phyloP scores from a whole-genome alignment of 306 rosid species.

The Gillenia trifoliata region DNA sequence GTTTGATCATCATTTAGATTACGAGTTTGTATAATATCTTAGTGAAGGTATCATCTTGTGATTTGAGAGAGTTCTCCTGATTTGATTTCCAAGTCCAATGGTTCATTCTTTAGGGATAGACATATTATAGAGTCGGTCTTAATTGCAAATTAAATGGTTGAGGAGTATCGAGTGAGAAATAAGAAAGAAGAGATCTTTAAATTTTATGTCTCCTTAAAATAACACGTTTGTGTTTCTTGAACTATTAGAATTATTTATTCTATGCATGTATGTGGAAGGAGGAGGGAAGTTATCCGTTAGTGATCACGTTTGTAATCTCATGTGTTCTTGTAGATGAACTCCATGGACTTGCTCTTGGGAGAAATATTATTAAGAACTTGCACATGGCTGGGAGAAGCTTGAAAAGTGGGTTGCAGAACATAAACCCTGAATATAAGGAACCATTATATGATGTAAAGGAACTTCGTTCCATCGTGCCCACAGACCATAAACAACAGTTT shows the following conservation, averaged over 20 bases:
- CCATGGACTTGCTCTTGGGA: slow-evolving; percentile 85
- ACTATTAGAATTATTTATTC: not conserved
- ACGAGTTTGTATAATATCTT: not conserved
- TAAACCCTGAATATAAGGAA: slow-evolving; percentile 45
- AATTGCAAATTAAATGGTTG: too few species aligned
- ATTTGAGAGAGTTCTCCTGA: not conserved
- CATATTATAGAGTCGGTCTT: not conserved
- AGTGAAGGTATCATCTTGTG: not conserved
- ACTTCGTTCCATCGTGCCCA: slow-evolving; percentile 86
- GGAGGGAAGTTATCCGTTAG: not conserved
- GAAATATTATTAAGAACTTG: slow-evolving; percentile 79
- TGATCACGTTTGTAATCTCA: slow-evolving; percentile 14
- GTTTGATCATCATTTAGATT: not conserved
- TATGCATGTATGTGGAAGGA: not conserved
- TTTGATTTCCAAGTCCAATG: too few species aligned
- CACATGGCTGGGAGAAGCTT: slow-evolving; percentile 79
- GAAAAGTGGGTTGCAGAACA: slow-evolving; percentile 36
- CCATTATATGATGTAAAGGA: slow-evolving; percentile 68
- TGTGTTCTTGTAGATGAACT: slow-evolving; percentile 60
- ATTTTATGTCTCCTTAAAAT: not conserved
- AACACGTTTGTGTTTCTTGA: not conserved
- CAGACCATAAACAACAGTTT: slow-evolving; percentile 83
- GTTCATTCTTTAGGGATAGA: not conserved
- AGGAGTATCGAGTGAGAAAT: not conserved
- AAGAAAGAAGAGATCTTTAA: not conserved